phyloP scores from a whole-genome alignment of 768 basidiomycete species.

The Pleurotus djamor region DNA sequence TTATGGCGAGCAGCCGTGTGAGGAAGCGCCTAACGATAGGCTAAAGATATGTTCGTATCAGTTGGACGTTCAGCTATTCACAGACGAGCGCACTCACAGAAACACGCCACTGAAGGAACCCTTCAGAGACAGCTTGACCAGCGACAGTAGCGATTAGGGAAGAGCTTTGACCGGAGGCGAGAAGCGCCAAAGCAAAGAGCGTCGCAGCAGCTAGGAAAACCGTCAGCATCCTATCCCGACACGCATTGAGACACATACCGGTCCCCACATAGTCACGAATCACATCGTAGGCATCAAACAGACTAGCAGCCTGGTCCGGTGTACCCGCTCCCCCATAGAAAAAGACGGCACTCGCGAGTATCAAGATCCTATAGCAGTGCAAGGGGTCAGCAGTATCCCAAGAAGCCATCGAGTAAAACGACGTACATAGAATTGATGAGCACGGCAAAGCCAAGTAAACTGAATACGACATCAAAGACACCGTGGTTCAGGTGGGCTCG shows the following conservation, averaged over 20 bases:
- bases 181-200: constrained; percentile 85
- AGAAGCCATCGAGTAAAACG: neutral
- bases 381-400: constrained; percentile 4
- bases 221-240: neutral
- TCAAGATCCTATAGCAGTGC: constrained; percentile 63
- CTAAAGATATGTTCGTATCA: constrained; percentile 28
- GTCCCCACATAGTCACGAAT: constrained; percentile 67
- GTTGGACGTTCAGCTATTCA: neutral
- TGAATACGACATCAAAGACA: constrained; percentile 61
- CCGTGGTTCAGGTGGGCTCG: constrained; percentile 64
- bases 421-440: constrained; percentile 82
- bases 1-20: constrained; percentile 78
- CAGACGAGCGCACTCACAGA: constrained; percentile 28
- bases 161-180: constrained; percentile 84
- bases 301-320: constrained; percentile 45
- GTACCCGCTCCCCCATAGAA: constrained; percentile 39
- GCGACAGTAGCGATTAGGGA: constrained; percentile 88
- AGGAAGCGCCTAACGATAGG: constrained; percentile 75
- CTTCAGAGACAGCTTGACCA: constrained; percentile 89
- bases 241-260: constrained; percentile 35
- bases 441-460: constrained; percentile 81
- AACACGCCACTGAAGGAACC: constrained; percentile 84
- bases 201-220: constrained; percentile 63
- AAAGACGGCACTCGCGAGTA: constrained; percentile 82
- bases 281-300: constrained; percentile 83